Conservation (phyloP, 2,329 filamentous ascomycete genomes). For the Talaromyces sp. region DNA sequence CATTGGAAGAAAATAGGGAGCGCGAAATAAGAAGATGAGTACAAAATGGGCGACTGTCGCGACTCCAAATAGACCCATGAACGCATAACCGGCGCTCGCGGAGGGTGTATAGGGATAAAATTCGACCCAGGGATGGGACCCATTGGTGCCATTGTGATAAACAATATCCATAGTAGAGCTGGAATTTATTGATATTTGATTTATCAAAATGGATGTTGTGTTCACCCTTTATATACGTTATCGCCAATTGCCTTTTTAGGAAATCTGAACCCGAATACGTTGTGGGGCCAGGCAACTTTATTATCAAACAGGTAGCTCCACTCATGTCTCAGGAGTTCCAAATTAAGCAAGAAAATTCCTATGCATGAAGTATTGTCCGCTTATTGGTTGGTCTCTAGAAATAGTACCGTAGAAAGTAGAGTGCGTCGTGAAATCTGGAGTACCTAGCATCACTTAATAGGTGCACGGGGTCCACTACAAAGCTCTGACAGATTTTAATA, state of each 20-base stretch:
- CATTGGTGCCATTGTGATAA: constrained; percentile 27
- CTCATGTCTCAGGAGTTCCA: neutral
- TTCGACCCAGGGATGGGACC: constrained; percentile 27
- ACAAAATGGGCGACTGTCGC: constrained; percentile 26
- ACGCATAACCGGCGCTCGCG: constrained; percentile 29
- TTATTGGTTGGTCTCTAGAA: neutral
- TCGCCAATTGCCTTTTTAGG: neutral
- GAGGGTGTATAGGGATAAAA: constrained; percentile 36
- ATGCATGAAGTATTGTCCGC: neutral
- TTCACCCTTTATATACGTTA: neutral
- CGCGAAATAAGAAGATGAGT: constrained; percentile 26
- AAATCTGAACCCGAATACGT: neutral
- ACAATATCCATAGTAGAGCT: constrained; percentile 25
- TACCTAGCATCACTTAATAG: neutral
- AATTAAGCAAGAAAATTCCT: neutral
- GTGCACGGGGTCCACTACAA: neutral
- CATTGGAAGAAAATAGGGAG: constrained; percentile 35
- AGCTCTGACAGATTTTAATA: neutral
- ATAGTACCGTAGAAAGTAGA: neutral
- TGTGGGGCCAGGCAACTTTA: neutral
- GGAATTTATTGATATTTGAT: neutral
- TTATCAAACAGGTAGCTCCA: neutral
- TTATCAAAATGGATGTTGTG: neutral
- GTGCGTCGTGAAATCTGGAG: neutral
- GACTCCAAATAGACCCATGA: constrained; percentile 31